Percentiles rank a stretch among this genome's conserved stretches.
These are phyloP conservation scores for Psilocybe cyanescens DNA, from an alignment of 768 basidiomycete genomes.

Conservation along the genomic window DNA sequence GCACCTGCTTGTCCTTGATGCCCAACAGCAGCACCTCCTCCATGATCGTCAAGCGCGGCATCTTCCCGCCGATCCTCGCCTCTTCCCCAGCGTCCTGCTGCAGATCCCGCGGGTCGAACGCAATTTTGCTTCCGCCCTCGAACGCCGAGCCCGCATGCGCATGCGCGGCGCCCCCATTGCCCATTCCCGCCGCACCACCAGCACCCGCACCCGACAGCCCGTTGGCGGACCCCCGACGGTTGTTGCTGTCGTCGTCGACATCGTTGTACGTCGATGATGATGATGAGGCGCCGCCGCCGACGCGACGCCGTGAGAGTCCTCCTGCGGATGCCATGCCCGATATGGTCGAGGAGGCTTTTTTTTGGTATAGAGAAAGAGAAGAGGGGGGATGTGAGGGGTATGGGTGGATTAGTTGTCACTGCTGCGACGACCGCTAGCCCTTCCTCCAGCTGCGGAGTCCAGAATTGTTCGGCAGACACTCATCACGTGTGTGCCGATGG, in stretches of 20 bases:
- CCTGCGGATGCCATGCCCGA: slow-evolving; percentile 47
- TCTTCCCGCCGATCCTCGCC: slow-evolving; percentile 63
- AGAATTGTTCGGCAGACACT: too few relatives aligned
- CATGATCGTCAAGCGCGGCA: slow-evolving; percentile 91
- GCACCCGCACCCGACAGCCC: slow-evolving; percentile 12
- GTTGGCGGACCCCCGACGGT: slow-evolving; percentile 16
- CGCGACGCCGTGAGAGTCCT: slow-evolving; percentile 61
- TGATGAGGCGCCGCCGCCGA: slow-evolving; percentile 45
- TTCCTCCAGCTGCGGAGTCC: too few relatives aligned
- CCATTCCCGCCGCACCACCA: slow-evolving; percentile 15
- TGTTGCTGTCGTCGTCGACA: slow-evolving; percentile 33
- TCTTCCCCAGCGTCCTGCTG: slow-evolving; percentile 69
- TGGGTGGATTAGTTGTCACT: too few relatives aligned
- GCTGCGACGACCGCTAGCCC: too few relatives aligned
- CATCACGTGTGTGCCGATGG: too few relatives aligned
- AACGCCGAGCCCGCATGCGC: slow-evolving; percentile 82
- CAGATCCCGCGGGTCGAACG: slow-evolving; percentile 92
- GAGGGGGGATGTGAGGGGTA: background rate
- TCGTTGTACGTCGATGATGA: slow-evolving; percentile 31
- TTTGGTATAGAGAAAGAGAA: background rate
- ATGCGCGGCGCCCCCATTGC: background rate
- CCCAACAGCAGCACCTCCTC: slow-evolving; percentile 95
- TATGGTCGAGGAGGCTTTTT: slow-evolving; percentile 8
- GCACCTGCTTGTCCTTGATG: slow-evolving; percentile 94
- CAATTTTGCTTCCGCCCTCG: slow-evolving; percentile 85